phyloP scores from a whole-genome alignment of 441 rosid species.

The Aquilaria agallochum region DNA sequence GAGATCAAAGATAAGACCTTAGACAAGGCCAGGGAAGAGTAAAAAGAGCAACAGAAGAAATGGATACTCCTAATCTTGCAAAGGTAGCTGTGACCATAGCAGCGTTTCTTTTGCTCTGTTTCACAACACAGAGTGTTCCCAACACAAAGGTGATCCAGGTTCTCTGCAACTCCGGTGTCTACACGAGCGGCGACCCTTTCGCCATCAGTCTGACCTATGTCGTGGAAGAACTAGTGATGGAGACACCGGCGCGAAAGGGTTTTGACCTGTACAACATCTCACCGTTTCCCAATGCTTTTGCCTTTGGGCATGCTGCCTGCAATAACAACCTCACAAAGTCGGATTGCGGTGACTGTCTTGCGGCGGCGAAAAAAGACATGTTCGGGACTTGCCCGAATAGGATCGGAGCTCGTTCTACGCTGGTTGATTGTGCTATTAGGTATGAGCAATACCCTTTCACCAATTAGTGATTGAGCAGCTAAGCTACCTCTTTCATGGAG shows the following conservation, averaged over 20 bases:
- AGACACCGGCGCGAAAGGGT: slow-evolving; percentile 23
- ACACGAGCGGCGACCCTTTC: slow-evolving; percentile 45
- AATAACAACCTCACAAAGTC: slow-evolving; percentile 28
- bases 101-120: slow-evolving; percentile 9
- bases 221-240: slow-evolving; percentile 26
- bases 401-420: slow-evolving; percentile 47
- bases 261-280: slow-evolving; percentile 43
- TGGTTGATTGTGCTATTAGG: slow-evolving; percentile 51
- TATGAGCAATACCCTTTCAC: slow-evolving; percentile 58
- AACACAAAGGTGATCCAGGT: slow-evolving; percentile 28
- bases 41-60: not conserved
- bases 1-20: slow-evolving; percentile 8
- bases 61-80: slow-evolving; percentile 22
- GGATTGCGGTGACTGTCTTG: slow-evolving; percentile 44
- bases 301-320: slow-evolving; percentile 53
- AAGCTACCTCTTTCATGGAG: not conserved
- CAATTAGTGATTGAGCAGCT: slow-evolving; percentile 10
- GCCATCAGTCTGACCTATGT: slow-evolving; percentile 32
- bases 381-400: slow-evolving; percentile 30
- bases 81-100: slow-evolving; percentile 9
- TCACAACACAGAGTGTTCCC: slow-evolving; percentile 20
- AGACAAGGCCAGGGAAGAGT: not conserved
- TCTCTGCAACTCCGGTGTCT: slow-evolving; percentile 39
- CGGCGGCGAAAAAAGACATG: slow-evolving; percentile 37
- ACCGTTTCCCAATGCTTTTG: slow-evolving; percentile 57